These are phyloP conservation scores for Hypoxylon subgilvum DNA, from an alignment of 495 filamentous ascomycete species.

Conservation along the genomic window DNA sequence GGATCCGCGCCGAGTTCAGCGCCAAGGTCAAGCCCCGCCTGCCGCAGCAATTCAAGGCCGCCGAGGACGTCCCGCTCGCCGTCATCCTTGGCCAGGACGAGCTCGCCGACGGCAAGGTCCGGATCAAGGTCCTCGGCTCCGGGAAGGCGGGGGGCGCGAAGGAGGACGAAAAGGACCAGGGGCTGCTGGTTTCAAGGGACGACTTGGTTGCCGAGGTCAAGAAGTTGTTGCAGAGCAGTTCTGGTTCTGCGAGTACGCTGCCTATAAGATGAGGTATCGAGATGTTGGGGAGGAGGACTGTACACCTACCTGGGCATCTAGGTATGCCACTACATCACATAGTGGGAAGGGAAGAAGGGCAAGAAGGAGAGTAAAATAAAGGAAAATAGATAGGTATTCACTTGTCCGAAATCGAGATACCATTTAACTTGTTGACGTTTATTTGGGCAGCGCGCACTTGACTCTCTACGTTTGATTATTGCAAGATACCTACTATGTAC, in stretches of 20 bases:
- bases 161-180: conserved; percentile 75
- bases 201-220: conserved; percentile 67
- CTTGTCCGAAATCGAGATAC: not conserved
- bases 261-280: conserved; percentile 18
- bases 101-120: conserved; percentile 73
- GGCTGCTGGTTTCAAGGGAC: conserved; percentile 59
- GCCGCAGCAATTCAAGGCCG: conserved; percentile 78
- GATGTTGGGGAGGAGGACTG: not conserved
- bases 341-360: not conserved
- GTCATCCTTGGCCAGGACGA: conserved; percentile 88
- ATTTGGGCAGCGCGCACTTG: too few relatives aligned
- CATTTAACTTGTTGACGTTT: not conserved
- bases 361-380: not conserved
- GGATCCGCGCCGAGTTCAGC: conserved; percentile 72
- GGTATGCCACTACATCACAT: too few relatives aligned
- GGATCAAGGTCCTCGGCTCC: conserved; percentile 79
- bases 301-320: too few relatives aligned
- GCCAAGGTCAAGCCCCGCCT: conserved; percentile 83
- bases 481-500: not conserved
- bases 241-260: not conserved
- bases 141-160: conserved; percentile 46
- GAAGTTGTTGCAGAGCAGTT: conserved; percentile 37
- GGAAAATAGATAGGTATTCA: not conserved
- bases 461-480: too few relatives aligned
- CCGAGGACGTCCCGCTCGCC: conserved; percentile 76